Evolutionary conservation across 164 flowering plant species (phyloP).

Genomic region (Dillenia suffruticosa): DNA sequence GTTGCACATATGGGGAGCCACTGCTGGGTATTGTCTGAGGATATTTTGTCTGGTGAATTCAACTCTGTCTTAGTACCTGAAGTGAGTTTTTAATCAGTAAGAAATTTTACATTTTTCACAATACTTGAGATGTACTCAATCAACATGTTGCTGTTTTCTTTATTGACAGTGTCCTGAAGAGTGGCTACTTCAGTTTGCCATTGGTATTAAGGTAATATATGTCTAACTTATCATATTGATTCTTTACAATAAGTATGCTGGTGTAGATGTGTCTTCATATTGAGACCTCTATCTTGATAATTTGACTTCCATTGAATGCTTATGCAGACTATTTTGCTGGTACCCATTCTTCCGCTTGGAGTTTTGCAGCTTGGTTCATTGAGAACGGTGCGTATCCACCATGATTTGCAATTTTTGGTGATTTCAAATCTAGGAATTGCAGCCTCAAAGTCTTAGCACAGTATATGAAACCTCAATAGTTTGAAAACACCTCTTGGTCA

Average conservation of each 20-base stretch:
- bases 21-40: conserved; percentile 43
- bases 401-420: neutral
- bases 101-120: neutral
- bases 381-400: conserved; percentile 47
- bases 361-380: conserved; percentile 88
- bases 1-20: conserved; percentile 52
- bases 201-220: conserved; percentile 73
- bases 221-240: neutral
- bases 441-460: neutral
- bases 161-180: conserved; percentile 52
- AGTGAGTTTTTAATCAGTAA: conserved; percentile 30
- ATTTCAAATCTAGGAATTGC: neutral
- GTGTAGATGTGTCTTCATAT: neutral
- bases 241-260: neutral
- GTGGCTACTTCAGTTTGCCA: conserved; percentile 62
- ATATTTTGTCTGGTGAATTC: conserved; percentile 16
- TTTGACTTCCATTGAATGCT: conserved; percentile 6
- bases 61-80: conserved; percentile 25
- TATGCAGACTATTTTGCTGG: conserved; percentile 82
- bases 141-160: conserved; percentile 12
- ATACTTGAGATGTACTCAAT: neutral
- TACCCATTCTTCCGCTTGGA: conserved; percentile 73
- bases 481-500: too few relatives aligned
- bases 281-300: neutral
- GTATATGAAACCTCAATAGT: neutral